These are phyloP conservation scores for Aureobasidium sp. DNA, from an alignment of 2,329 filamentous ascomycete genomes.

Conservation along the genomic window DNA sequence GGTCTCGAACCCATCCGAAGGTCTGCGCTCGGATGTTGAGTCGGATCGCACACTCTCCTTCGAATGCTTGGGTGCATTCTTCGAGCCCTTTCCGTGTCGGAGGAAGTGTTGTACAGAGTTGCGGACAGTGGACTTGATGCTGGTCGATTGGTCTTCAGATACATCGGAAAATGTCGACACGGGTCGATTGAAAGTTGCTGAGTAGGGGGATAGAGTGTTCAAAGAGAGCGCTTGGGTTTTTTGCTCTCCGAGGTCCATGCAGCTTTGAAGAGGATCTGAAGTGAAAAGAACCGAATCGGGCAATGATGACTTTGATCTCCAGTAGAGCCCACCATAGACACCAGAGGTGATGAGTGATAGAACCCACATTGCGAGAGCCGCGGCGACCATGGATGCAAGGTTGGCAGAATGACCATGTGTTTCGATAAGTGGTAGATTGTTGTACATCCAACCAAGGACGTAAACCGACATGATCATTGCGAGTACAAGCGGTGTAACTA, in stretches of 20 bases:
- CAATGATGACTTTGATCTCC: slow-evolving; percentile 13
- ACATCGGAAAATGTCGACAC: slow-evolving; percentile 15
- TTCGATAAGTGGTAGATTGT: background rate
- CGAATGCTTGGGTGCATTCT: background rate
- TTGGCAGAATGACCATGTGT: slow-evolving; percentile 5
- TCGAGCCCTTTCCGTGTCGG: slow-evolving; percentile 35
- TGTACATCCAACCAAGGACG: slow-evolving; percentile 18
- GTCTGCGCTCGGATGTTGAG: slow-evolving; percentile 33
- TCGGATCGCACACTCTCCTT: background rate
- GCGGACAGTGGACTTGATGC: slow-evolving; percentile 22
- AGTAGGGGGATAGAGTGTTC: slow-evolving; percentile 11
- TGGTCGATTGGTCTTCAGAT: slow-evolving; percentile 18
- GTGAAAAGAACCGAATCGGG: slow-evolving; percentile 3
- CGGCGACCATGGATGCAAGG: slow-evolving; percentile 17
- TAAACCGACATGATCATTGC: slow-evolving; percentile 21
- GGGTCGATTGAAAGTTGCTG: slow-evolving; percentile 19
- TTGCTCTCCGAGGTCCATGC: background rate
- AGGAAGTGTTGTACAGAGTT: slow-evolving; percentile 28
- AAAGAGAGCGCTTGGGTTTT: background rate
- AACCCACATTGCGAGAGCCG: slow-evolving; percentile 25
- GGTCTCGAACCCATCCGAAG: slow-evolving; percentile 59
- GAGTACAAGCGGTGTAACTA: slow-evolving; percentile 17
- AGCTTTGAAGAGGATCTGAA: background rate
- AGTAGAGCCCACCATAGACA: slow-evolving; percentile 24
- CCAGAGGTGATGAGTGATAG: slow-evolving; percentile 23